Percentiles rank a stretch among this genome's conserved stretches.
phyloP scores from a whole-genome alignment of 2,329 filamentous ascomycete genomes.

The Zymoseptoria passerinii region DNA sequence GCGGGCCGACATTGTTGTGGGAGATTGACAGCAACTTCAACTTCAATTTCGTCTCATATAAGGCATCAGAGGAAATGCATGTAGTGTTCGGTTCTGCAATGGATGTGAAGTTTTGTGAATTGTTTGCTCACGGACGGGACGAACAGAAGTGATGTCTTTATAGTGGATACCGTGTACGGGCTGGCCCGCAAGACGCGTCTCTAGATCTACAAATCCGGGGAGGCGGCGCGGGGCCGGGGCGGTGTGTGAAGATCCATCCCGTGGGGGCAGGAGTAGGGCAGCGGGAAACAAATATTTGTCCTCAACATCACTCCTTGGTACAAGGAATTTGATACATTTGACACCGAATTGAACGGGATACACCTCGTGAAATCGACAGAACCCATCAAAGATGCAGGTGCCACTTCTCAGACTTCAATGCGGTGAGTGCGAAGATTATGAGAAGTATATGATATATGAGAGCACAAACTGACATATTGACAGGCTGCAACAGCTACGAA shows the following conservation, averaged over 20 bases:
- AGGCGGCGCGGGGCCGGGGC: background rate
- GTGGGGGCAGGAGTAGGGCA: background rate
- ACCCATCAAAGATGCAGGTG: conserved; percentile 52
- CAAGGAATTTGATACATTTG: background rate
- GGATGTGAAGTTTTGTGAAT: background rate
- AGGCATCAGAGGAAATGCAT: background rate
- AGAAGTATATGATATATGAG: background rate
- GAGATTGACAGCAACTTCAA: background rate
- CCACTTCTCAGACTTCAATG: conserved; percentile 79
- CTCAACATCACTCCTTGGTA: background rate
- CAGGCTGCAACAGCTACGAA: conserved; percentile 95
- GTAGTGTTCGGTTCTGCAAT: background rate
- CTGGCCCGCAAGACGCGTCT: background rate
- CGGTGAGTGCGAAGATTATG: conserved; percentile 38
- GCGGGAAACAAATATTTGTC: background rate
- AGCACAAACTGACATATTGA: conserved; percentile 1
- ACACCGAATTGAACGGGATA: background rate
- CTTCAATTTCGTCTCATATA: background rate
- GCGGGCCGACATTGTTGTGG: conserved; percentile 37
- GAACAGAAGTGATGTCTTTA: background rate
- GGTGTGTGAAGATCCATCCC: background rate
- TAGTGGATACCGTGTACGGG: background rate
- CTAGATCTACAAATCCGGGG: no score
- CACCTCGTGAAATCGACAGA: background rate
- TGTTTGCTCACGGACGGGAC: background rate